phyloP scores from a whole-genome alignment of 2,329 filamentous ascomycete species.

The Exophiala lecanii-corni region DNA sequence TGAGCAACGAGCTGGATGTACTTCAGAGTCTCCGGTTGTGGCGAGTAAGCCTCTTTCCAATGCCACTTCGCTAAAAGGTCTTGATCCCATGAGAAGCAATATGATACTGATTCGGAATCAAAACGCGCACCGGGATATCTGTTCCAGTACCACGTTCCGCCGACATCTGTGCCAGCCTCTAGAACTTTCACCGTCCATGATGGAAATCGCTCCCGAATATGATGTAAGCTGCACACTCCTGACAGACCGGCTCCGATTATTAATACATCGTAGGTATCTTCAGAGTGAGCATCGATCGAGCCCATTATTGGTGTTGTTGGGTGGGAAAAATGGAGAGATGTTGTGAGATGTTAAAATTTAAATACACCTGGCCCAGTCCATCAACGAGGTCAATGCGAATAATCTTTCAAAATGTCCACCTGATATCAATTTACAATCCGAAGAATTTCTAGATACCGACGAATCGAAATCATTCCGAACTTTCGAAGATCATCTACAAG shows the following conservation, averaged over 20 bases:
- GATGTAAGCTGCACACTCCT: constrained; percentile 26
- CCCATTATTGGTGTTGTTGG: too few species aligned
- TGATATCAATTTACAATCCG: too few species aligned
- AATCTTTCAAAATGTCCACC: too few species aligned
- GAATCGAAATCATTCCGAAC: too few species aligned
- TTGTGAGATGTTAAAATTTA: too few species aligned
- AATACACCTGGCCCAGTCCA: too few species aligned
- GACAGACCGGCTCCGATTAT: constrained; percentile 20
- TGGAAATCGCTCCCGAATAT: constrained; percentile 27
- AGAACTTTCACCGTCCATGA: constrained; percentile 32
- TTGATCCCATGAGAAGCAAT: constrained; percentile 49
- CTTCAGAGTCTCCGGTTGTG: constrained; percentile 32
- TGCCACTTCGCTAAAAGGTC: constrained; percentile 35
- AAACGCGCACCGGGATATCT: constrained; percentile 52
- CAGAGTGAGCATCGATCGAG: neutral
- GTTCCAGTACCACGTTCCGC: constrained; percentile 50
- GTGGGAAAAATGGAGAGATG: too few species aligned
- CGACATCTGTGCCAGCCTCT: constrained; percentile 33
- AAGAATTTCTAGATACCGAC: too few species aligned
- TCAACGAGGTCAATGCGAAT: too few species aligned
- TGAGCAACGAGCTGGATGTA: constrained; percentile 41
- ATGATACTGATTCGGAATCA: constrained; percentile 51
- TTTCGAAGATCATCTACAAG: too few species aligned
- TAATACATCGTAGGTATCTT: constrained; percentile 13
- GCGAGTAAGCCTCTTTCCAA: constrained; percentile 40